These are phyloP conservation scores for Paxillus ammoniavirescens DNA, from an alignment of 768 basidiomycete species.

Conservation along the genomic window DNA sequence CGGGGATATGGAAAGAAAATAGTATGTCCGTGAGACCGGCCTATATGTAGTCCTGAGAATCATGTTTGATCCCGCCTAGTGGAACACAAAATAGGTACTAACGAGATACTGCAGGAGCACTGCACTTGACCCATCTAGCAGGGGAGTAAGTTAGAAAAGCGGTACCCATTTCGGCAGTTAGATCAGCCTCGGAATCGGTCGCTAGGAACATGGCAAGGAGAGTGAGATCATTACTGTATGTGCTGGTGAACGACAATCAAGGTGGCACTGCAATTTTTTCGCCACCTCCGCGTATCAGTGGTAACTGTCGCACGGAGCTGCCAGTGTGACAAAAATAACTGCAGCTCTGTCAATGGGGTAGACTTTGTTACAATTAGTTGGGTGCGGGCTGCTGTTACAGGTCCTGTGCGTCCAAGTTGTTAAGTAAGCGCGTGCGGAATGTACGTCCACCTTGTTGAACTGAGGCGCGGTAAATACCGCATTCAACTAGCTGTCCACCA, in stretches of 20 bases:
- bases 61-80: slow-evolving; percentile 7
- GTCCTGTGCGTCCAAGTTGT: too few species aligned
- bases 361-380: too few species aligned
- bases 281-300: too few species aligned
- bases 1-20: neutral
- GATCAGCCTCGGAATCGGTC: too few species aligned
- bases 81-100: neutral
- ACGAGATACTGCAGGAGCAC: neutral
- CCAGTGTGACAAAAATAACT: too few species aligned
- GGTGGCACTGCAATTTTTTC: neutral
- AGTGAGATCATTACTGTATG: neutral
- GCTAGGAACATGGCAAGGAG: neutral
- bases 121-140: neutral
- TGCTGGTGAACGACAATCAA: neutral
- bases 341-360: too few species aligned
- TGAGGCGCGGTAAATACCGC: too few species aligned
- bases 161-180: neutral
- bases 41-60: neutral
- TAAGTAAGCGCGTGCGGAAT: too few species aligned
- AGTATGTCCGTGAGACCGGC: slow-evolving; percentile 8
- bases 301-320: too few species aligned
- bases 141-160: neutral
- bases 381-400: too few species aligned
- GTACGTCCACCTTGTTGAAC: too few species aligned
- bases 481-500: too few species aligned